Percentiles rank a stretch among this genome's conserved stretches.
phyloP scores from a whole-genome alignment of 768 basidiomycete species.

The Termitomyces sp. region DNA sequence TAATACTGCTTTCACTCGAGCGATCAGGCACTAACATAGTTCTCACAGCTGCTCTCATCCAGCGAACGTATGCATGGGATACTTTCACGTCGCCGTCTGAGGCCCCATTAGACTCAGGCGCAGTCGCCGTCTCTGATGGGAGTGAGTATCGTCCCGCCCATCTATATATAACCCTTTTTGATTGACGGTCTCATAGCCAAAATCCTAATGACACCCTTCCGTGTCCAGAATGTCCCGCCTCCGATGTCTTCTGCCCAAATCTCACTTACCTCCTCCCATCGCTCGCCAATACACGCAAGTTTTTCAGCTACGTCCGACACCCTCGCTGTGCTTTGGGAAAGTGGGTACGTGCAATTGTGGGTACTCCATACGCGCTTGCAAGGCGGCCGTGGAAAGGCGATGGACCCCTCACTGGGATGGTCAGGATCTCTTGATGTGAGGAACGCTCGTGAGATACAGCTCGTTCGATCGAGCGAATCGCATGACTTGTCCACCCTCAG shows the following conservation, averaged over 20 bases:
- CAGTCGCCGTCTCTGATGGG: constrained; percentile 87
- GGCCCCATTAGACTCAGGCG: constrained; percentile 73
- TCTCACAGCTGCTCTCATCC: constrained; percentile 44
- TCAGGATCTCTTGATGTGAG: constrained; percentile 21
- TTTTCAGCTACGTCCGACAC: constrained; percentile 55
- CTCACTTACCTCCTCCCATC: constrained; percentile 20
- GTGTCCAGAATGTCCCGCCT: constrained; percentile 94
- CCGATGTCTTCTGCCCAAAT: constrained; percentile 79
- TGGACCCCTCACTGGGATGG: constrained; percentile 45
- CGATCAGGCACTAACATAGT: not conserved
- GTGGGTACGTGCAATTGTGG: constrained; percentile 67
- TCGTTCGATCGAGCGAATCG: constrained; percentile 8
- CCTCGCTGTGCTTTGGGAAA: constrained; percentile 64
- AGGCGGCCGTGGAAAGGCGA: constrained; percentile 49
- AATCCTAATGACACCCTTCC: constrained; percentile 86
- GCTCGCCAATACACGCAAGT: constrained; percentile 59
- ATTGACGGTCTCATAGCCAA: constrained; percentile 39
- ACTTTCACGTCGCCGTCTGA: constrained; percentile 53
- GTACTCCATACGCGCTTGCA: constrained; percentile 57
- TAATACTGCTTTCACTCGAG: constrained; percentile 26
- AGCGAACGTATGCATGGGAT: constrained; percentile 72
- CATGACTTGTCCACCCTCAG: constrained; percentile 19
- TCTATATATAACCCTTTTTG: not conserved
- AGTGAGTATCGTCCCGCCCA: constrained; percentile 38
- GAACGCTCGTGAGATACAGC: constrained; percentile 29